Evolutionary conservation across 495 filamentous ascomycete species (phyloP), one percentile per base, ranked within the genome.

Genomic region (Apodospora peruviana): DNA sequence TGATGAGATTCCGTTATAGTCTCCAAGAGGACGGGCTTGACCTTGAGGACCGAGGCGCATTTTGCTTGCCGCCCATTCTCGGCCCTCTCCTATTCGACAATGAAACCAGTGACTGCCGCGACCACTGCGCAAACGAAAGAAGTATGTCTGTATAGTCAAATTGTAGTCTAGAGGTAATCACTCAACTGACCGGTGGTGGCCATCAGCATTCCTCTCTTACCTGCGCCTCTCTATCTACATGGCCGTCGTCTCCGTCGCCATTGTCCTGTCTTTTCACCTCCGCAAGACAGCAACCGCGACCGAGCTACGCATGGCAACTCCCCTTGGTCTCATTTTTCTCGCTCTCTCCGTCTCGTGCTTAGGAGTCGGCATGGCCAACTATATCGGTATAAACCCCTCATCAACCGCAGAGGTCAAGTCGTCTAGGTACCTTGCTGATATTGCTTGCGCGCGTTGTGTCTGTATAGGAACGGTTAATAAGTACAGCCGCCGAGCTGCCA

Each of bases 221-320:
- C 84, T 98, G 4, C 83, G 93, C 3, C 80, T 98, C 4, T 84
- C 87, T 16, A 80, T 96, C 58, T 96, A 95, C 72, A 85, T 98
- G 74, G 79, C 89, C 45, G 72, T 98, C 25, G 91, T 97, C 17
- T 80, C 88, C 8, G 73, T 91, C 16, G 93, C 93, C 35, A 95
- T 98, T 51, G 78, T 93, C 8, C 77, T 95, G 34, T 95, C 90
- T 7, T 97, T 98, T 66, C 91, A 98, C 55, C 80, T 98, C 45
- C 87, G 87, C 52, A 70, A 75, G 17, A 66, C 82, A 49, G 88
- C 93, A 2, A 80, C 82, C 1, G 59, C 62, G 3, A 62, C 87
- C 0, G 93, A 97, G 68, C 74, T 77, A 50, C 77, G 76, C 36
- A 80, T 96, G 70, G 82, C 93, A 0, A 65, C 87, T 42, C 94